Base-by-base conservation (phyloP, 2,329 filamentous ascomycete genomes). In the Beauveria bassiana region DNA sequence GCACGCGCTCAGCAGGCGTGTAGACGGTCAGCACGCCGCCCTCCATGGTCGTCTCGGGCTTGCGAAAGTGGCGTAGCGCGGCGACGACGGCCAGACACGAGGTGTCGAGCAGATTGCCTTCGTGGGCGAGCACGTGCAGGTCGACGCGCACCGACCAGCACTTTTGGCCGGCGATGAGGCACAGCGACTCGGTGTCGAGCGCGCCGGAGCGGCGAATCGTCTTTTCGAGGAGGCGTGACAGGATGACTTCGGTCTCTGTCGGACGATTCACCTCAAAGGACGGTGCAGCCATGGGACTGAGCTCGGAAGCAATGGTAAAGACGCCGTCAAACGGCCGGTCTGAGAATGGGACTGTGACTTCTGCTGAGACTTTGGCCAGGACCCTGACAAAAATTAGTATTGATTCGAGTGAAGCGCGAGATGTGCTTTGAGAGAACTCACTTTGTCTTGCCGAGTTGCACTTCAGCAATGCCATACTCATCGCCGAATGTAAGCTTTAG, bases 241-340 rank as follows among this genome's bases (percentile, higher is more conserved):
- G 85, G 47, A 96, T 83, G 3, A 93, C 82, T 76, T 98, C 95
- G 61, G 88, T 84, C 68, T 96, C 90, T 65, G 88, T 93, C 53
- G 89, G 89, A 59, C 91, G 85, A 73, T 90, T 91, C 67, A 89
- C 85, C 74, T 97, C 93, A 75, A 96, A 96, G 40, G 90, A 87
- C 16, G 95, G 92, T 52, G 91, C 92, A 31, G 90, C 89, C 87
- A 98, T 96, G 54, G 93, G 91, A 65, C 89, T 91, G 69, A 99
- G 85, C 73, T 98, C 95, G 61, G 93, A 90, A 59, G 87, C 84
- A 71, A 98, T 97, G 68, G 87, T 92, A 79, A 98, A 98, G 74
- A 96, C 84, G 73, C 95, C 95, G 73, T 98, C 95, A 72, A 96
- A 96, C 63, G 93, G 93, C 65, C 93, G 88, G 76, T 98, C 93